Base-by-base conservation (phyloP, 345 rosid species). In the Bretschneidera sinensis region DNA sequence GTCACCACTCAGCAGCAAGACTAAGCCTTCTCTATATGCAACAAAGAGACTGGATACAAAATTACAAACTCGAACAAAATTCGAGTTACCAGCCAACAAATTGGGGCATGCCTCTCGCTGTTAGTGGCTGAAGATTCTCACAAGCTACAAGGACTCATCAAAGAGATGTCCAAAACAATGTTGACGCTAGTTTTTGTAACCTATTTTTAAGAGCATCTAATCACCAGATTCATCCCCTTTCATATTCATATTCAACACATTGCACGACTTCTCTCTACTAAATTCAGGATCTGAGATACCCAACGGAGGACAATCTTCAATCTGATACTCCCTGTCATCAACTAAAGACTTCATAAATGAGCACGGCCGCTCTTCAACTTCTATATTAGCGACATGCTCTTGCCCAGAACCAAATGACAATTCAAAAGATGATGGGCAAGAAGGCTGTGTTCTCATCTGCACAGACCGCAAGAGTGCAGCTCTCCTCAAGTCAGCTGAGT, bases 391-490 rank as follows among this genome's bases (percentile, higher is more conserved):
- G 24, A 48, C 69, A 34, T 78, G 62, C 64, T 82, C 95, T n/a
- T 86, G 83, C 24, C 69, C 83, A 3, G 84, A 70, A 52, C 71
- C 79, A 72, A 62, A 68, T 1, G 83, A 73, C 64, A 74, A 66
- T 55, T 81, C 89, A 63, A 62, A 74, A 0, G 79, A 55, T 15
- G 82, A 61, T 22, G 64, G 51, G 51, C 77, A 71, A 19, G 80
- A 68, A 25, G 99, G 92, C 22, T 91, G 92, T 22, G 92, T 69
- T 74, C 95, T 91, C 91, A 95, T 88, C 75, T 95, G 96, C 64
- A 95, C 96, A 22, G 97, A 95, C 66, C 96, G 84, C 73, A 95
- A 72, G 51, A 95, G 83, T 9, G 99, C 96, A 24, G 96, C 83
- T 62, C 95, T 86, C 62, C 96, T 85, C 66, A 95, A 71, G 74